Evolutionary conservation across 805 yeast genomes (phyloP), one percentile per base, ranked within the genome.

Genomic region (Pichia paraexigua): DNA sequence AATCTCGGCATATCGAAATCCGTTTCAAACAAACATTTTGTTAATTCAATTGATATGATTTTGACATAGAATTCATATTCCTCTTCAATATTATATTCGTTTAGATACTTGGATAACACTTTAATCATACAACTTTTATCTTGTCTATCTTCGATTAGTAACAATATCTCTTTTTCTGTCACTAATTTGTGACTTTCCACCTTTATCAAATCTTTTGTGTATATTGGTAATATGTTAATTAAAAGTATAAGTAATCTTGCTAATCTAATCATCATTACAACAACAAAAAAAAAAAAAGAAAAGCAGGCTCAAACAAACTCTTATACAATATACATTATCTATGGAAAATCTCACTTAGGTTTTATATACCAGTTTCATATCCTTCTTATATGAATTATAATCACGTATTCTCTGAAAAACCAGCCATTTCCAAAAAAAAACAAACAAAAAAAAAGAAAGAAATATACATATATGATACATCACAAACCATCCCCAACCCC

Each of bases 21-120:
- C 21, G n/a, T 28, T 17, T 49, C 52, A 43, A 58, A 55, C 17
- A 59, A 24, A 43, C 62, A 59, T 13, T 44, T 35, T 0, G 61
- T 55, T 18, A 59, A 48, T 35, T 52, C 55, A 24, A 59, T 49
- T 12, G 62, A 45, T 8, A 50, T 47, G 11, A 44, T 17, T 15
- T 54, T 56, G 21, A 48, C 45, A 4, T 41, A 43, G 15, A 40
- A 40, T 17, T 28, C 27, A 22, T 41, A 17, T 15, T 28, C 35
- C 13, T 28, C 20, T 11, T 46, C 28, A 44, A 13, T 22, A 25
- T 27, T 32, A 24, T 41, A 22, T 5, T 25, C 24, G 5, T 40
- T 40, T 12, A 40, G 20, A 20, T 40, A 40, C 7, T 20, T 20
- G 1, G 41, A 20, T 20, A 40, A 40, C 2, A 40, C 18, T 11